Conservation (phyloP, 371 early-diverging fungal species). For the Mucor indicus region DNA sequence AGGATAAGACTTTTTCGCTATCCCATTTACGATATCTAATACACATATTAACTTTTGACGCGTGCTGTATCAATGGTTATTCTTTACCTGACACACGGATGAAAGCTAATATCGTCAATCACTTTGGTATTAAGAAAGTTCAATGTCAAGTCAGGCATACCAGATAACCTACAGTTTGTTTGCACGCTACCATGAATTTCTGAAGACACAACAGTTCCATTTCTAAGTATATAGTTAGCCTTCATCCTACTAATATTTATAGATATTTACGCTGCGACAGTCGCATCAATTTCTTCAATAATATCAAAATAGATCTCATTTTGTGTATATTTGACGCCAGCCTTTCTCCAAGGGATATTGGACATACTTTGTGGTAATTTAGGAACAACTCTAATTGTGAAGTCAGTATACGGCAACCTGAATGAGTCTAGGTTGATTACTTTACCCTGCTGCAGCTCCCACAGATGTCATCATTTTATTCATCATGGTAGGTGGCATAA, state of each 20-base stretch:
- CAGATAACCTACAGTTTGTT: conserved; percentile 76
- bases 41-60: too few relatives aligned
- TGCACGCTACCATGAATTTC: conserved; percentile 79
- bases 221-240: conserved; percentile 27
- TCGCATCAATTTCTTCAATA: conserved; percentile 84
- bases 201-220: conserved; percentile 71
- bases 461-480: conserved; percentile 85
- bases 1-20: conserved; percentile 75
- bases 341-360: conserved; percentile 80
- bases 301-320: conserved; percentile 95
- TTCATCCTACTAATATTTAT: not conserved
- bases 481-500: conserved; percentile 86
- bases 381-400: conserved; percentile 35
- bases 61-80: too few relatives aligned
- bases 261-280: conserved; percentile 63
- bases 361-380: conserved; percentile 63
- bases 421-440: too few relatives aligned
- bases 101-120: conserved; percentile 85
- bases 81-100: conserved; percentile 78
- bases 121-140: conserved; percentile 68
- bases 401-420: too few relatives aligned
- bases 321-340: conserved; percentile 84
- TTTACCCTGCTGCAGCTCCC: conserved; percentile 63
- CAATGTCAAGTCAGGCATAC: conserved; percentile 86
- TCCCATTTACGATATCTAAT: conserved; percentile 71